Base-by-base conservation (phyloP, 176 grass and related monocot species). In the Oryza officinalis region DNA sequence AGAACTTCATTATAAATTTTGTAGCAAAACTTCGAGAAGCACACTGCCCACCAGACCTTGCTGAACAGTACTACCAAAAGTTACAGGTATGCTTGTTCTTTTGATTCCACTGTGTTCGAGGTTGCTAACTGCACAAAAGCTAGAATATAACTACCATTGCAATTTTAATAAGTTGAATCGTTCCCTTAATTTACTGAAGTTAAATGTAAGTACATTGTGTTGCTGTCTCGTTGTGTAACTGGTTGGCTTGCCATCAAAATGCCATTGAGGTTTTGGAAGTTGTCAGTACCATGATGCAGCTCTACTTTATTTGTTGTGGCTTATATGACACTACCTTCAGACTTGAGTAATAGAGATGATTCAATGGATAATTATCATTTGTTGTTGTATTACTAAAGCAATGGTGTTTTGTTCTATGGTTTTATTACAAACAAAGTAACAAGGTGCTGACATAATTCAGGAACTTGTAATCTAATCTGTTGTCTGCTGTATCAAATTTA, bases 31-130 rank as follows among this genome's bases (percentile, higher is more conserved):
- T 96, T 85, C 82, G 78, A 64, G 65, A 76, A 88, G 93, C 83
- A 86, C 91, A 92, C 61, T 99, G 96, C 78, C 87, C 91, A 80
- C 87, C 80, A 79, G 96, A 96, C 77, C 85, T 99, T 67, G 87
- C 87, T 66, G 89, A 94, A 92, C 96, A 92, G 69, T 99, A 96
- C 81, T 94, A 87, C 83, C 85, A 96, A 65, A 96, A 96, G 86
- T 86, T 99, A 22, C 93, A 90, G 91, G 96, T 95, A 77, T 66
- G 43, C 32, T 79, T 50, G 46, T 46, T 88, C 67, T 69, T 33
- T 38, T 78, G 41, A 72, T 63, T 14, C 20, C 13, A 6, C 63
- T 61, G 49, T 14, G 9, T 81, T 87, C 31, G 30, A 18, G 38
- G 33, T 80, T 76, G 12, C 2, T 74, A 8, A 81, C 41, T 69